Evolutionary conservation across 2,329 filamentous ascomycete species (phyloP).

Genomic region (Aureobasidium sp.): DNA sequence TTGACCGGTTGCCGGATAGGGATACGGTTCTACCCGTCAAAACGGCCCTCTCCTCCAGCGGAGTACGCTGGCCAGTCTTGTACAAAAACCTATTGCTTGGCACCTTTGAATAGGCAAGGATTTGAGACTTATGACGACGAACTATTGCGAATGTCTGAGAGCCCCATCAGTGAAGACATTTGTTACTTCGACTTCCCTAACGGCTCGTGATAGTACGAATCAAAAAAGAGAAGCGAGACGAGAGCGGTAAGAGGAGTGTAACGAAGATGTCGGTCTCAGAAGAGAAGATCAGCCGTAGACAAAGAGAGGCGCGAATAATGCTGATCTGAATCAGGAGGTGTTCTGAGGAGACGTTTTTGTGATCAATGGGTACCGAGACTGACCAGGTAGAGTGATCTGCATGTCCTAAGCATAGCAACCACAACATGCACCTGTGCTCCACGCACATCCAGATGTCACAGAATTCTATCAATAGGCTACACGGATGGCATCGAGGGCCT

Average conservation of each 20-base stretch:
- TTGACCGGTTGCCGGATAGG: neutral
- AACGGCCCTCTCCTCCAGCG: neutral
- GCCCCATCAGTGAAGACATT: neutral
- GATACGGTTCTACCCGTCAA: conserved; percentile 3
- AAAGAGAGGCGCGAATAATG: neutral
- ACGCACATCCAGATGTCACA: no score
- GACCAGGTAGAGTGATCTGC: neutral
- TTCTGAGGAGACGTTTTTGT: neutral
- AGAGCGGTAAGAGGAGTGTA: neutral
- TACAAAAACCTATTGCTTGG: neutral
- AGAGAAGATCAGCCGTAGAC: neutral
- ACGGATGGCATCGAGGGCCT: neutral
- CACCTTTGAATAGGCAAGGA: neutral
- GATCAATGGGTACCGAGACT: neutral
- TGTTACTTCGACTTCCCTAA: neutral
- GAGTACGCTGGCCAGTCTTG: neutral
- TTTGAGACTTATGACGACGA: conserved; percentile 10
- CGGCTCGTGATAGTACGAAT: neutral
- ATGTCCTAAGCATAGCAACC: no score
- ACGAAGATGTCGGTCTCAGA: neutral
- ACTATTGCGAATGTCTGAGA: conserved; percentile 15
- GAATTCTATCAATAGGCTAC: neutral
- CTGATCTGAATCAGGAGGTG: neutral
- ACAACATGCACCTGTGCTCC: no score
- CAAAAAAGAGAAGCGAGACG: neutral